Evolutionary conservation across 768 basidiomycete species (phyloP).

Genomic region (Heimioporus sp.): DNA sequence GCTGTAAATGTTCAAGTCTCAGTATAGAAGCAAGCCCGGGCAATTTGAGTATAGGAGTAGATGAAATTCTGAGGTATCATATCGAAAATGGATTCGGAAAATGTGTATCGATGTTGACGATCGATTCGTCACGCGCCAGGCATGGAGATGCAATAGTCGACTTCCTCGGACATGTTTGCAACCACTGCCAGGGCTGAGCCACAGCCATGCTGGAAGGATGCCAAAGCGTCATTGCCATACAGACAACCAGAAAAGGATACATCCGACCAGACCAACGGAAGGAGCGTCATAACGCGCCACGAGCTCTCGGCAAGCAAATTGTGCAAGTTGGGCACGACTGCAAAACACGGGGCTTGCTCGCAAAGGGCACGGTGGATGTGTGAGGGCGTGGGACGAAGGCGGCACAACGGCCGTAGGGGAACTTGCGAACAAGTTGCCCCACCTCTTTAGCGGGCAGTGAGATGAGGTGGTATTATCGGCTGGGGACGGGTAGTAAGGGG

Average conservation of each 20-base stretch:
- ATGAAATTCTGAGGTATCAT: neutral
- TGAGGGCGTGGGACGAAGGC: neutral
- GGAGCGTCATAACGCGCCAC: neutral
- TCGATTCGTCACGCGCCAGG: conserved; percentile 5
- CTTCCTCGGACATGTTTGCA: neutral
- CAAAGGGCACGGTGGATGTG: neutral
- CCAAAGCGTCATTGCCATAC: neutral
- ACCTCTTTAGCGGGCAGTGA: conserved; percentile 11
- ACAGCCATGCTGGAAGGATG: neutral
- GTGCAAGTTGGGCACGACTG: neutral
- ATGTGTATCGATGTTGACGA: neutral
- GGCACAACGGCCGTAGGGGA: neutral
- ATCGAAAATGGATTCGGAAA: neutral
- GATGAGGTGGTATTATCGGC: neutral
- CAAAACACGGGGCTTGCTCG: neutral
- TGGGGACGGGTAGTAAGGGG: neutral
- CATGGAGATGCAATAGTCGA: neutral
- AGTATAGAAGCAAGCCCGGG: neutral
- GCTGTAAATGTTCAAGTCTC: neutral
- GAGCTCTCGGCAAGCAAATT: neutral
- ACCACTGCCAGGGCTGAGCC: neutral
- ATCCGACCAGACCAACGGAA: neutral
- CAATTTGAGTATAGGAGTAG: neutral
- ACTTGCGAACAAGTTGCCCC: neutral
- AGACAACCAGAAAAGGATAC: conserved; percentile 9